These are phyloP conservation scores for Phytophthora pisi DNA, from an alignment of 352 stramenopile genomes.

Conservation along the genomic window DNA sequence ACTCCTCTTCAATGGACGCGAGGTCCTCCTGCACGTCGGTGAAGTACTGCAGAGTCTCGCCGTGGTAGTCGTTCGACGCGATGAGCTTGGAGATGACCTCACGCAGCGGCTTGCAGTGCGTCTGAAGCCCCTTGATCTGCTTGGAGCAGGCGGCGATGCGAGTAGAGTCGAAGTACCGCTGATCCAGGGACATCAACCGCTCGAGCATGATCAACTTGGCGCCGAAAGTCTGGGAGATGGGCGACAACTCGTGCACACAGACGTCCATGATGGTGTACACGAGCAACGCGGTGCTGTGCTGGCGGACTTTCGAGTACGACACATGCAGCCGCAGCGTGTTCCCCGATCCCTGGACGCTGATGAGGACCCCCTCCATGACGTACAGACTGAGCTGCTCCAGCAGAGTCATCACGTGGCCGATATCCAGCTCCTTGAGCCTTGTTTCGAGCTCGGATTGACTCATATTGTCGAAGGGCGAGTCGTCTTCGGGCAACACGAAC, in stretches of 20 bases:
- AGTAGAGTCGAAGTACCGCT: conserved; percentile 53
- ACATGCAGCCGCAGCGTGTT: conserved; percentile 58
- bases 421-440: conserved; percentile 49
- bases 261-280: conserved; percentile 80
- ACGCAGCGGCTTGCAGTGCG: conserved; percentile 64
- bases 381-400: conserved; percentile 77
- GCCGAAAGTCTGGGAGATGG: conserved; percentile 70
- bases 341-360: conserved; percentile 56
- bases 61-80: conserved; percentile 67
- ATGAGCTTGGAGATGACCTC: conserved; percentile 69
- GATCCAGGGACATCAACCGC: conserved; percentile 50
- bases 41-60: conserved; percentile 80
- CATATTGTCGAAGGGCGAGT: conserved; percentile 66
- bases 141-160: conserved; percentile 53
- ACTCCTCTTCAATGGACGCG: conserved; percentile 74
- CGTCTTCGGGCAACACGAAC: conserved; percentile 48
- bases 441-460: conserved; percentile 55
- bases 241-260: conserved; percentile 77
- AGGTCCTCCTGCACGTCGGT: conserved; percentile 86
- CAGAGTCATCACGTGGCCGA: conserved; percentile 65
- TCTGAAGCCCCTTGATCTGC: conserved; percentile 71
- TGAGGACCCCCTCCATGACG: conserved; percentile 65
- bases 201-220: conserved; percentile 75
- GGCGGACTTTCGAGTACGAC: conserved; percentile 83
- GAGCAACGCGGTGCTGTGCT: conserved; percentile 72